phyloP scores from a whole-genome alignment of 2,329 filamentous ascomycete genomes.

The Claviceps maximensis region DNA sequence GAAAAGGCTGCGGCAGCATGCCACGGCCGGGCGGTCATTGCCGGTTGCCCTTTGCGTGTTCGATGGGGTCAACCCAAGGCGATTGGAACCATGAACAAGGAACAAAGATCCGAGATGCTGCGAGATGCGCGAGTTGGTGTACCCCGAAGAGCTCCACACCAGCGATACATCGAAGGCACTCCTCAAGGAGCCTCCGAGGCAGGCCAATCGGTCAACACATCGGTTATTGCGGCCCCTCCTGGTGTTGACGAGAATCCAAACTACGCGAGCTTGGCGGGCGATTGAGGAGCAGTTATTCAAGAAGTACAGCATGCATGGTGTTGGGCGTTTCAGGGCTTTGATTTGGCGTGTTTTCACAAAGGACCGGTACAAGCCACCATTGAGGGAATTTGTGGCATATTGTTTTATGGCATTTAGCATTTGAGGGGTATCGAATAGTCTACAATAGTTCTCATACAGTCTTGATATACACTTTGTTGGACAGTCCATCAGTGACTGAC shows the following conservation, averaged over 20 bases:
- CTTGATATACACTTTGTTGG: conserved; percentile 10
- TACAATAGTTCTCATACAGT: neutral
- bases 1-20: conserved; percentile 76
- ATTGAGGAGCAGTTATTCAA: conserved; percentile 33
- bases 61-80: conserved; percentile 90
- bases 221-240: conserved; percentile 60
- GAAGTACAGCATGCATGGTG: conserved; percentile 11
- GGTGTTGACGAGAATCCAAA: conserved; percentile 59
- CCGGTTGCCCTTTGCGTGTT: conserved; percentile 78
- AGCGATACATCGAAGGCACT: conserved; percentile 19
- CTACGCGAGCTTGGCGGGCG: conserved; percentile 76
- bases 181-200: conserved; percentile 23
- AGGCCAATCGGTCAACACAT: conserved; percentile 16
- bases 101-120: conserved; percentile 69
- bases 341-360: neutral
- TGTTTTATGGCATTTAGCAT: neutral
- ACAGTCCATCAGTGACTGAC: neutral
- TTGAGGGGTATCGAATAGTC: conserved; percentile 3
- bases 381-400: neutral
- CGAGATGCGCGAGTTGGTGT: conserved; percentile 48
- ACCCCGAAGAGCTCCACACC: conserved; percentile 10
- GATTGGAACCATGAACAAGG: conserved; percentile 79
- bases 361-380: conserved; percentile 2
- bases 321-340: conserved; percentile 16
- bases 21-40: conserved; percentile 78